Evolutionary conservation across 2,329 filamentous ascomycete genomes (phyloP).

Genomic region (Huntiella abstrusa): DNA sequence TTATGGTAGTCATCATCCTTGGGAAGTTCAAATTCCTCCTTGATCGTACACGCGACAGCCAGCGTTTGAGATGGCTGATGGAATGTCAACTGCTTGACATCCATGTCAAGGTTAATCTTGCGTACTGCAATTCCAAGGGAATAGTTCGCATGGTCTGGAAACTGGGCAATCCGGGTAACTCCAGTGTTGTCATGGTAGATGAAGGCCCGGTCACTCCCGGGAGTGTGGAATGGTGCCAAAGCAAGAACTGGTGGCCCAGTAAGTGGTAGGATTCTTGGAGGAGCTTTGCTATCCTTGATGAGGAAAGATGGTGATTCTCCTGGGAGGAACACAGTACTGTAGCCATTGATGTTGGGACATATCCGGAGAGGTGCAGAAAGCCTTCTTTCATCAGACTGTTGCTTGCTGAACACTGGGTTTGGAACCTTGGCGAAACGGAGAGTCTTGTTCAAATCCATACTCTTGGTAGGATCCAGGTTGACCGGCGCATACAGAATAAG

Average conservation of each 20-base stretch:
- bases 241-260: conserved; percentile 49
- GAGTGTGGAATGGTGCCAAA: conserved; percentile 59
- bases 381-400: conserved; percentile 28
- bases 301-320: conserved; percentile 67
- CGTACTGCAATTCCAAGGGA: conserved; percentile 59
- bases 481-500: conserved; percentile 67
- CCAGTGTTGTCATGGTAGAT: conserved; percentile 60
- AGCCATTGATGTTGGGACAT: conserved; percentile 51
- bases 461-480: conserved; percentile 29
- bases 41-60: conserved; percentile 49
- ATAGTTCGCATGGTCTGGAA: conserved; percentile 46
- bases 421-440: conserved; percentile 58
- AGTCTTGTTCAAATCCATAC: conserved; percentile 29
- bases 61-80: conserved; percentile 60
- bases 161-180: conserved; percentile 52
- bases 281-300: conserved; percentile 60
- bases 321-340: conserved; percentile 65
- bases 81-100: conserved; percentile 56
- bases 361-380: conserved; percentile 35
- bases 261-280: conserved; percentile 56
- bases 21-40: conserved; percentile 60
- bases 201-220: conserved; percentile 63
- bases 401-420: conserved; percentile 25
- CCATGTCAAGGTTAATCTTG: conserved; percentile 50
- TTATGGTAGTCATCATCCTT: conserved; percentile 70